Conservation (phyloP, 352 stramenopile genomes). For the Phytophthora fragariaefolia region DNA sequence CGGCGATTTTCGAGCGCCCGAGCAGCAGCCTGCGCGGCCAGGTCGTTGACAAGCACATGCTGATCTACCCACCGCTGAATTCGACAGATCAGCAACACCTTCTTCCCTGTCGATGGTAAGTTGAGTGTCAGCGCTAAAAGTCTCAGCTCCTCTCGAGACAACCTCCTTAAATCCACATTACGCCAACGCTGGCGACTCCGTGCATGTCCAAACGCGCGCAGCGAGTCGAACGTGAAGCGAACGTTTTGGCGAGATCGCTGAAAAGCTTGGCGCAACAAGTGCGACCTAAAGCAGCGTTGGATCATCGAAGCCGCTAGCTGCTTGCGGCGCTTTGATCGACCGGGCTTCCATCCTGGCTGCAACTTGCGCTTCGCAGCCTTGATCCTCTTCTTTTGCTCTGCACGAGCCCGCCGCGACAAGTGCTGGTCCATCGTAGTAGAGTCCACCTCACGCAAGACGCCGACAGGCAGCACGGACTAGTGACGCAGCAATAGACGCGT, state of each 20-base stretch:
- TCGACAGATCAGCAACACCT: conserved; percentile 71
- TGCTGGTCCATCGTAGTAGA: conserved; percentile 25
- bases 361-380: conserved; percentile 58
- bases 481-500: conserved; percentile 42
- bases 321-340: conserved; percentile 45
- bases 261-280: conserved; percentile 68
- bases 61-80: conserved; percentile 83
- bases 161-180: conserved; percentile 58
- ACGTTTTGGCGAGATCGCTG: conserved; percentile 47
- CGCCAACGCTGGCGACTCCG: conserved; percentile 63
- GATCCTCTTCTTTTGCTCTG: conserved; percentile 37
- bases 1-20: conserved; percentile 59
- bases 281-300: conserved; percentile 67
- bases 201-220: conserved; percentile 60
- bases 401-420: conserved; percentile 24
- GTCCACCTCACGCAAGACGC: conserved; percentile 11
- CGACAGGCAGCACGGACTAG: conserved; percentile 14
- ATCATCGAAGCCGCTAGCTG: conserved; percentile 71
- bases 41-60: conserved; percentile 60
- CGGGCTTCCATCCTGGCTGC: conserved; percentile 57
- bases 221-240: conserved; percentile 53
- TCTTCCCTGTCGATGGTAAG: conserved; percentile 78
- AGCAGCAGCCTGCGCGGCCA: conserved; percentile 64
- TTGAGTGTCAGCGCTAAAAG: conserved; percentile 71
- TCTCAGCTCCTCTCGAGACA: conserved; percentile 69